Base-by-base conservation (phyloP, 306 rosid genomes). In the Hippophae gyantsensis region DNA sequence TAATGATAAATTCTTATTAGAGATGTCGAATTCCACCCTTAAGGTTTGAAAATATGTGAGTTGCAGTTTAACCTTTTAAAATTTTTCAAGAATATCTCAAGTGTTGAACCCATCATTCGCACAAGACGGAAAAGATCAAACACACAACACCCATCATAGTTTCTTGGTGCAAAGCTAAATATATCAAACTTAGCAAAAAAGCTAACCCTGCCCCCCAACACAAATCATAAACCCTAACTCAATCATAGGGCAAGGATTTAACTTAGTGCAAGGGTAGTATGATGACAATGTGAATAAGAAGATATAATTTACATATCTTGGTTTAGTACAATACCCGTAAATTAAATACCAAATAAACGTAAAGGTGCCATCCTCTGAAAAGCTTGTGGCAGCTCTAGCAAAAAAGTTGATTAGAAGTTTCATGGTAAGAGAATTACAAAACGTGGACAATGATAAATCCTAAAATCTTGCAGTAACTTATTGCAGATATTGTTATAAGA, bases 281-380 rank as follows among this genome's bases (percentile, higher is more conserved):
- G 48, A 46, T 45, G 25, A 5, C 42, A 42, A 42, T 52, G 49
- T 56, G 23, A 14, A 69, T 50, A 72, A 71, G 13, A 14, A 5
- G 54, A 43, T 52, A 43, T 52, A 67, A 51, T 73, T 62, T 67
- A 67, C 73, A 67, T 7, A 63, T 43, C 38, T 13, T 27, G 57
- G 46, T 62, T 48, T 53, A 9, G 18, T 44, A 64, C 42, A 38
- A 52, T 18, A 52, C 18, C 40, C 55, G 71, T 75, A 54, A 62
- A 66, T 66, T 42, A 70, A 63, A 9, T 32, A 62, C 45, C 58
- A 47, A 62, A 58, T 67, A 60, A 70, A 64, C 73, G 53, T 67
- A 68, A 71, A 73, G 61, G 58, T 57, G 76, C 73, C 83, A 82
- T 72, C 64, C 65, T 76, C 57, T 66, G 82, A 75, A 74, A 76